Conservation (phyloP, 2,329 filamentous ascomycete species). For the Cytospora chrysosperma region DNA sequence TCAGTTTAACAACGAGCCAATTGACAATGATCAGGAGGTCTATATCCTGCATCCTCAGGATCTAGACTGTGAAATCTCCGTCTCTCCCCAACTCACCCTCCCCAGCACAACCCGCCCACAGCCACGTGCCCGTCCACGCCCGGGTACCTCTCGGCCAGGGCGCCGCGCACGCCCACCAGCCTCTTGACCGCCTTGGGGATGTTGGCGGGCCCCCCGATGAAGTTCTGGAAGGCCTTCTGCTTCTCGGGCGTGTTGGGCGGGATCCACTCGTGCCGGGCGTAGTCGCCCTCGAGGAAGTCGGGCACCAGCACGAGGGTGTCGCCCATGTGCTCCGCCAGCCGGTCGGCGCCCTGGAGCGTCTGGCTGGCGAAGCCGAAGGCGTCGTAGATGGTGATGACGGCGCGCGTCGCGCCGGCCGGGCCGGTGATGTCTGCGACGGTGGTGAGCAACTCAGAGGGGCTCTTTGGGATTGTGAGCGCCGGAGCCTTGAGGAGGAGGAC, state of each 20-base stretch:
- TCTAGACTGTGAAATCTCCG: slow-evolving; percentile 11
- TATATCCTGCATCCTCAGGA: no score
- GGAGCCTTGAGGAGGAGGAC: not conserved
- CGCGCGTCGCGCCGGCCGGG: slow-evolving; percentile 35
- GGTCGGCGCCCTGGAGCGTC: slow-evolving; percentile 49
- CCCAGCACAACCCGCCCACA: slow-evolving; percentile 51
- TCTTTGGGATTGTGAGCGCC: not conserved
- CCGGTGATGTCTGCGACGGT: slow-evolving; percentile 36
- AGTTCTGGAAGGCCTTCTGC: slow-evolving; percentile 33
- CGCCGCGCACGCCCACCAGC: slow-evolving; percentile 35
- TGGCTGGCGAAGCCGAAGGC: slow-evolving; percentile 47
- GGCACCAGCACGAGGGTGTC: slow-evolving; percentile 42
- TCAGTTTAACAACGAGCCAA: not conserved
- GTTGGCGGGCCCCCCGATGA: slow-evolving; percentile 35
- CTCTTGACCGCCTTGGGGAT: slow-evolving; percentile 31
- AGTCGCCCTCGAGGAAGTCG: slow-evolving; percentile 40
- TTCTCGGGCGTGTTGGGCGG: slow-evolving; percentile 47
- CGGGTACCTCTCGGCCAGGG: slow-evolving; percentile 35
- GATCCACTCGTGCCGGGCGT: slow-evolving; percentile 34
- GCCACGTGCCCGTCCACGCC: slow-evolving; percentile 41
- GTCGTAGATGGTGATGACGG: slow-evolving; percentile 48
- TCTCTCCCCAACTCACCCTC: slow-evolving; percentile 36
- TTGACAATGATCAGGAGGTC: no score
- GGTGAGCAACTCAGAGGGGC: not conserved
- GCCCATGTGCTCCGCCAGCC: slow-evolving; percentile 37